phyloP scores from a whole-genome alignment of 1,139 yeast species.

The Geotrichum histeridarum region DNA sequence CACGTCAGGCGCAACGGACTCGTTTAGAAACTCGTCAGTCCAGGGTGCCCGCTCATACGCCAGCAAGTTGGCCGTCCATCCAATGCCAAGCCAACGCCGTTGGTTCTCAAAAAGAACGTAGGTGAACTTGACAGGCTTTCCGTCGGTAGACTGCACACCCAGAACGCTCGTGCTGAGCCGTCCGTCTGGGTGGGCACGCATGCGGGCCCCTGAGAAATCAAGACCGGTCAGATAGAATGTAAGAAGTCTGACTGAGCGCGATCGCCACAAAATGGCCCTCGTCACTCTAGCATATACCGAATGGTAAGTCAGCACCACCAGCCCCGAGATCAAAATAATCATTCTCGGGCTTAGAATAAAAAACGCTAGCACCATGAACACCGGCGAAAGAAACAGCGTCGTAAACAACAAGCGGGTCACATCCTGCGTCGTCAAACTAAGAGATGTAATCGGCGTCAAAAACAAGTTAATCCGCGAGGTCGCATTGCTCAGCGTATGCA shows the following conservation, averaged over 20 bases:
- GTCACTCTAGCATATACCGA: conserved; percentile 79
- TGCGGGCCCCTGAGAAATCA: conserved; percentile 60
- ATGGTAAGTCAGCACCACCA: conserved; percentile 72
- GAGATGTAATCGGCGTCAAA: conserved; percentile 69
- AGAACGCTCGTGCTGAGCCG: conserved; percentile 8
- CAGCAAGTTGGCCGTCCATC: conserved; percentile 89
- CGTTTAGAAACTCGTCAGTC: conserved; percentile 94
- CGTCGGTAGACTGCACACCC: conserved; percentile 54
- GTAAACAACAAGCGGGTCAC: conserved; percentile 75
- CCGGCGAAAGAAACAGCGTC: conserved; percentile 77
- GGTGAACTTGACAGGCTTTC: conserved; percentile 76
- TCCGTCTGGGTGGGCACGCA: conserved; percentile 2
- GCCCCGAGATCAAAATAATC: conserved; percentile 56
- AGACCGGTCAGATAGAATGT: conserved; percentile 83
- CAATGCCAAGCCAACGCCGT: conserved; percentile 95
- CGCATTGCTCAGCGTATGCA: conserved; percentile 69
- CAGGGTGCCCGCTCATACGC: conserved; percentile 93
- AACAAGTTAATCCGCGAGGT: conserved; percentile 72
- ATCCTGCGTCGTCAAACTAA: conserved; percentile 69
- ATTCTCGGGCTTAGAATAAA: conserved; percentile 66
- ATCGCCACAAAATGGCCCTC: conserved; percentile 77
- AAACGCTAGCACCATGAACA: conserved; percentile 64
- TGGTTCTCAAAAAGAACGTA: conserved; percentile 94
- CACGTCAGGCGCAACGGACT: conserved; percentile 66
- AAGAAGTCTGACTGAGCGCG: conserved; percentile 61